Evolutionary conservation across 176 grass and related monocot species (phyloP).

Genomic region (Tillandsia leiboldiana): DNA sequence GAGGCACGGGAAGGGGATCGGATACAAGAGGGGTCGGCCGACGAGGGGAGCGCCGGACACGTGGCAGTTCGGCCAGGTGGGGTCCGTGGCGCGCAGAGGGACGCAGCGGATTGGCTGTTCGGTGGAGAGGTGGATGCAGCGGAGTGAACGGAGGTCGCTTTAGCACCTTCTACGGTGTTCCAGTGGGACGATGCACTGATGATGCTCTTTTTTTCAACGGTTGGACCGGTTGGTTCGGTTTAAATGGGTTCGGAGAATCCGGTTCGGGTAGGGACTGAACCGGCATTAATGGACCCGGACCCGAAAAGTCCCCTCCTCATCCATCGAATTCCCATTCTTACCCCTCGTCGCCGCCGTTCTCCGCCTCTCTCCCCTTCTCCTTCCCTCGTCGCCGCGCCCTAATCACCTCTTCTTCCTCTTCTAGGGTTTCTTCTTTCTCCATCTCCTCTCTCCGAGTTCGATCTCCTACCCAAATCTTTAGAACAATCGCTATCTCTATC

Average conservation of each 20-base stretch:
- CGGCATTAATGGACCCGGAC: too few species aligned
- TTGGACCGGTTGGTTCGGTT: not conserved
- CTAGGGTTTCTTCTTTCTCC: not conserved
- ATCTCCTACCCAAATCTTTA: too few species aligned
- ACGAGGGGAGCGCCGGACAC: too few species aligned
- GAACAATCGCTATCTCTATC: too few species aligned
- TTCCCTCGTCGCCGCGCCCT: not conserved
- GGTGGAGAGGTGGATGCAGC: not conserved
- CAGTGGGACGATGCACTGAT: not conserved
- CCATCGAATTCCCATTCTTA: too few species aligned
- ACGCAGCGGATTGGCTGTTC: not conserved
- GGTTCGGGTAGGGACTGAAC: too few species aligned
- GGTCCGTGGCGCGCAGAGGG: not conserved
- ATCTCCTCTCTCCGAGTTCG: not conserved
- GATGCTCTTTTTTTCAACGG: not conserved
- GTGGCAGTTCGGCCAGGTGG: not conserved
- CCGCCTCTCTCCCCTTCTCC: not conserved
- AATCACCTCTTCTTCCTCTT: not conserved
- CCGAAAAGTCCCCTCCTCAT: too few species aligned
- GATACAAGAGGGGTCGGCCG: too few species aligned
- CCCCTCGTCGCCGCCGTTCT: not conserved
- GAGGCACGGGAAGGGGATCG: too few species aligned
- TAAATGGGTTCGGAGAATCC: not conserved
- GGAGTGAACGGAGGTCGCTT: too few species aligned
- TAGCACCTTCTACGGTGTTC: not conserved